phyloP scores from a whole-genome alignment of 495 filamentous ascomycete species.

The Recurvomyces mirabilis region DNA sequence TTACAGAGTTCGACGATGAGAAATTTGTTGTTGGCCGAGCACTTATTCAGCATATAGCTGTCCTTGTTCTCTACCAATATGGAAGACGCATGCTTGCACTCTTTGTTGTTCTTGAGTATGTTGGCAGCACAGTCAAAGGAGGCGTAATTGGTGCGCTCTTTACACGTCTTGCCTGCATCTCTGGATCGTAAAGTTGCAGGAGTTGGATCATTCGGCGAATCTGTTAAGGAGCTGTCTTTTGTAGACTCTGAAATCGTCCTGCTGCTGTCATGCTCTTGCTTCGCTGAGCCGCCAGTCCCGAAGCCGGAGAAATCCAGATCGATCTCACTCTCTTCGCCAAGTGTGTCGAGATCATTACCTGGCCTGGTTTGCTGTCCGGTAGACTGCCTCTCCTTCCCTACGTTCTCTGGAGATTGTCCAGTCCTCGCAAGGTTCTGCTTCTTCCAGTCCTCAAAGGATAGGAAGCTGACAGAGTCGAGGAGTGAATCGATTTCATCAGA shows the following conservation, averaged over 20 bases:
- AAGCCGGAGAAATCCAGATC: slow-evolving; percentile 77
- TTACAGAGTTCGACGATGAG: slow-evolving; percentile 82
- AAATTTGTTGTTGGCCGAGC: slow-evolving; percentile 78
- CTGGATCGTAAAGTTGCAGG: slow-evolving; percentile 53
- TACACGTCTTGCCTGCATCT: slow-evolving; percentile 89
- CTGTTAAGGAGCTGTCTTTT: slow-evolving; percentile 1
- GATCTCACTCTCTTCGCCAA: slow-evolving; percentile 86
- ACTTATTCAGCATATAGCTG: slow-evolving; percentile 95
- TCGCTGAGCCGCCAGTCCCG: slow-evolving; percentile 20
- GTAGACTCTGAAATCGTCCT: too few relatives aligned
- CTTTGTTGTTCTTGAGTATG: slow-evolving; percentile 75
- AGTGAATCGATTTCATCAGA: slow-evolving; percentile 55
- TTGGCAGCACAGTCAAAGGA: slow-evolving; percentile 95
- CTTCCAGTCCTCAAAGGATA: slow-evolving; percentile 98
- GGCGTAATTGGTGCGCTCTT: slow-evolving; percentile 92
- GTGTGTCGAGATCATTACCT: slow-evolving; percentile 55
- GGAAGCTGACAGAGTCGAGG: slow-evolving; percentile 73
- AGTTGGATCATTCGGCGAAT: background rate
- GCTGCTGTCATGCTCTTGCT: slow-evolving; percentile 1
- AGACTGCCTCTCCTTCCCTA: slow-evolving; percentile 43
- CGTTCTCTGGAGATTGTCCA: slow-evolving; percentile 69
- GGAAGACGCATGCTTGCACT: slow-evolving; percentile 72
- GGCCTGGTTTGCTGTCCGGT: slow-evolving; percentile 38
- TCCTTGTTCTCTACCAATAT: slow-evolving; percentile 95
- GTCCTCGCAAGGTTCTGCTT: slow-evolving; percentile 79